Base-by-base conservation (phyloP, 192 early-diverging fungal genomes). In the Gigaspora rosea region DNA sequence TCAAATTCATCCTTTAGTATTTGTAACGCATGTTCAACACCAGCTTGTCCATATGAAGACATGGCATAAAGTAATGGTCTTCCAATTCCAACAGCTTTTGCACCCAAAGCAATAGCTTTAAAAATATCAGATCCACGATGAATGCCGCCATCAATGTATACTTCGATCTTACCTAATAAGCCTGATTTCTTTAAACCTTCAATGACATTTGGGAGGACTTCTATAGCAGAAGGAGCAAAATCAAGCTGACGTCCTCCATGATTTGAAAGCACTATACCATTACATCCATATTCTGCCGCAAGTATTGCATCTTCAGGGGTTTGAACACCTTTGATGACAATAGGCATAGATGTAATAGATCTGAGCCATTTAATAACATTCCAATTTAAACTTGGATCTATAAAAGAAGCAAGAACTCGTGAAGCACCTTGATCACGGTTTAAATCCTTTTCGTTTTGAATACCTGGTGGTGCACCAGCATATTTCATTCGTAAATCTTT, bases 241-340 rank as follows among this genome's bases (percentile, higher is more conserved):
- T 98, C 98, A 65, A 99, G 82, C 82, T 99, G 98, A 7, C 98
- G 86, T n/a, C 98, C 98, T 63, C 97, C 98, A 80, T 99, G 98
- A 81, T 99, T 99, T 59, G 93, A 95, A 18, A 99, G 85, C 22
- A 98, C 91, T 57, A 98, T 90, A 57, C 93, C 98, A 27, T 88
- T 87, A 65, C 91, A 88, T 9, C 96, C 96, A 71, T 88, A 74
- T 63, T 90, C 58, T 46, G 92, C 92, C 3, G 98, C 97, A 64
- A 94, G 75, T 11, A 91, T 85, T 36, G 98, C 95, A 85, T 99
- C 98, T 52, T 95, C 95, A 35, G 88, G 93, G 8, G 90, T 92
- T 78, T 97, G 87, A 13, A 99, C 85, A 67, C 98, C 98, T 84
- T 99, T 99, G 58, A 98, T 86, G 5, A 97, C 81, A 48, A 99